These are phyloP conservation scores for Acacia concinna DNA, from an alignment of 331 rosid genomes.

Conservation along the genomic window DNA sequence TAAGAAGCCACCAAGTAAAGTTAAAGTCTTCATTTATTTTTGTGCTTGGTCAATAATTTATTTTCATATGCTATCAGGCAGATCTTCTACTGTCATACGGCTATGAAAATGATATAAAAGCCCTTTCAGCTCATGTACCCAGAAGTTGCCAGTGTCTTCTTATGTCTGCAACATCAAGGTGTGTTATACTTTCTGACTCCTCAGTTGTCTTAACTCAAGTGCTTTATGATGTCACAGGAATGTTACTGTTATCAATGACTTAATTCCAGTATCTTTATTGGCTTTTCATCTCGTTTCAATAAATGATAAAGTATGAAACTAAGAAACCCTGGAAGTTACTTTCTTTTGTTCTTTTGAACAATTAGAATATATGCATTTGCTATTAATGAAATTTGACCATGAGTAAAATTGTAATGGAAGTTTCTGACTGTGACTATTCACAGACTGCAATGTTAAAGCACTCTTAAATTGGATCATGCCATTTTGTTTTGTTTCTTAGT, in stretches of 20 bases:
- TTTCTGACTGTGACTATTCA: background rate
- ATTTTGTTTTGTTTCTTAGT: background rate
- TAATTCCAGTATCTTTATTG: background rate
- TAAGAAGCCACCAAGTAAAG: background rate
- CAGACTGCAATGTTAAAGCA: conserved; percentile 21
- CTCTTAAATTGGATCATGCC: background rate
- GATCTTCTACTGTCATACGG: conserved; percentile 93
- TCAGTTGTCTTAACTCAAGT: background rate
- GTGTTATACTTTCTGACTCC: conserved; percentile 29
- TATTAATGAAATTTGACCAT: conserved; percentile 1
- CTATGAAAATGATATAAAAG: conserved; percentile 82
- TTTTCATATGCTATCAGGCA: conserved; percentile 63
- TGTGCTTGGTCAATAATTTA: conserved; percentile 16
- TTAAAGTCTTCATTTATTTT: background rate
- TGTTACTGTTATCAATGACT: conserved; percentile 12
- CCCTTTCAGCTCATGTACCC: conserved; percentile 74
- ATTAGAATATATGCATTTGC: conserved; percentile 5
- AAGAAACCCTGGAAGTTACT: background rate
- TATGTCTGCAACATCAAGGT: conserved; percentile 97
- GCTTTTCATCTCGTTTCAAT: background rate
- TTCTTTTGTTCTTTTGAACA: background rate
- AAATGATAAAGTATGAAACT: background rate
- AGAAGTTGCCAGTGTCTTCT: conserved; percentile 84
- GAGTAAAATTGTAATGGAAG: background rate
- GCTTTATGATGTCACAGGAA: conserved; percentile 26